phyloP scores from a whole-genome alignment of 176 grass and related monocot genomes.

The Oryza officinalis region DNA sequence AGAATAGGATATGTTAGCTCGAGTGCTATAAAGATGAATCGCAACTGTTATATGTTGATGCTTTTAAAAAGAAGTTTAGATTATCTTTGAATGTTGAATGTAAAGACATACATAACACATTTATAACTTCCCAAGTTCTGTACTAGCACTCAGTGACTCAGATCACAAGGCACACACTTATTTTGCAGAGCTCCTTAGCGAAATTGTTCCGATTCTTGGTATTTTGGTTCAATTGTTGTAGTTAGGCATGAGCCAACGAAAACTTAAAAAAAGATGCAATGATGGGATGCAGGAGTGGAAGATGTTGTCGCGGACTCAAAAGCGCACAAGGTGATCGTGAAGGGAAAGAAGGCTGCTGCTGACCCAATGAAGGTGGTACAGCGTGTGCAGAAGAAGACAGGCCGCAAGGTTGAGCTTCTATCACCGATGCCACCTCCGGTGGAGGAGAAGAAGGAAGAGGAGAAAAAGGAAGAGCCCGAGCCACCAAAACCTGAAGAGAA shows the following conservation, averaged over 20 bases:
- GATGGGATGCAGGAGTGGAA: constrained; percentile 67
- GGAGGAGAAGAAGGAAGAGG: constrained; percentile 70
- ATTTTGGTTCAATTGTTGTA: neutral
- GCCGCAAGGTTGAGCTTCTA: constrained; percentile 90
- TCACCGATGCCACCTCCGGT: constrained; percentile 49
- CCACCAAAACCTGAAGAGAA: constrained; percentile 36
- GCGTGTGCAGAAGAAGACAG: constrained; percentile 84
- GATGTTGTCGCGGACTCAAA: constrained; percentile 71
- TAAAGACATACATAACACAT: neutral
- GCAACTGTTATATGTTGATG: neutral
- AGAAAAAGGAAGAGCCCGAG: constrained; percentile 51
- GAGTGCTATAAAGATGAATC: neutral
- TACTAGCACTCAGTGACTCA: neutral
- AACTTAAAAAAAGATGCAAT: neutral
- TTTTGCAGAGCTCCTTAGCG: neutral
- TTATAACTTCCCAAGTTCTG: neutral
- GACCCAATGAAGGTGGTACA: constrained; percentile 93
- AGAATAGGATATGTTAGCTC: neutral
- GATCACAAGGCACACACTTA: neutral
- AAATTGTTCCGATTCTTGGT: neutral
- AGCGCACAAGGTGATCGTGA: constrained; percentile 80
- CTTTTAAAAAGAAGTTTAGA: neutral
- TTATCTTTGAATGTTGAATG: neutral
- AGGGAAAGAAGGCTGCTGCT: constrained; percentile 87
- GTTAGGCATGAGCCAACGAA: neutral